Evolutionary conservation across 176 grass and related monocot genomes (phyloP), one percentile per base, ranked within the genome.

Genomic region (Zizania latifolia): DNA sequence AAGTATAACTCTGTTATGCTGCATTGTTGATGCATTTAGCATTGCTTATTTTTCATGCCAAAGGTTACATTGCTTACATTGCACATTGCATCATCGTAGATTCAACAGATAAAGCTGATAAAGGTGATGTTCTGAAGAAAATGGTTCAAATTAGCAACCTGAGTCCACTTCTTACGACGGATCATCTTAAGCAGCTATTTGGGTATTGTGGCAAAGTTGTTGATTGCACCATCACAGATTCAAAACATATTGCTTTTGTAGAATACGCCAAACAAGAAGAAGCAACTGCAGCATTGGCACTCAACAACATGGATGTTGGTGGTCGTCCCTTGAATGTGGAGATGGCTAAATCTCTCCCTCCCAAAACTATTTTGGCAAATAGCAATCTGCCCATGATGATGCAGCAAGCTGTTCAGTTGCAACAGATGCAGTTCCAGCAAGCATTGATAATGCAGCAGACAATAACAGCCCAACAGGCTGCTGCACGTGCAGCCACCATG

Each of bases 381-480:
- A 92, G 86, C 74, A 80, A 81, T 36, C 72, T 98, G 72, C 91
- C 93, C 39, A 69, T 90, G 71, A 90, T 94, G 86, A 94, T 98
- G 95, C 91, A 98, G 82, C 91, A 98, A 89, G 89, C 95, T 26
- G 91, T 98, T 84, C 91, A 88, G 58, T 43, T 94, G 59, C 95
- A 98, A 58, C 91, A 98, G 82, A 77, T 98, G 86, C 95, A 94
- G 68, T 98, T 98, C 86, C 95, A 92, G 86, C 95, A 98, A 80
- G 91, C 91, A 14, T 68, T 98, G 36, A n/a, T 85, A 44, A 86
- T 98, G 95, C 95, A 98, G 67, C 92, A 93, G 24, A 35, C 91
- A 57, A 71, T 93, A 62, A 72, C 95, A 37, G 62, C 86, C 50
- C 95, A 98, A 75, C 91, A 89, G 36, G 87, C 91, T 75, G 95